A percentile compares a stretch with the other conserved stretches of the same genome.
These are phyloP conservation scores for Yamadazyma blattariae DNA, from an alignment of 1,139 yeast genomes.

Conservation along the genomic window DNA sequence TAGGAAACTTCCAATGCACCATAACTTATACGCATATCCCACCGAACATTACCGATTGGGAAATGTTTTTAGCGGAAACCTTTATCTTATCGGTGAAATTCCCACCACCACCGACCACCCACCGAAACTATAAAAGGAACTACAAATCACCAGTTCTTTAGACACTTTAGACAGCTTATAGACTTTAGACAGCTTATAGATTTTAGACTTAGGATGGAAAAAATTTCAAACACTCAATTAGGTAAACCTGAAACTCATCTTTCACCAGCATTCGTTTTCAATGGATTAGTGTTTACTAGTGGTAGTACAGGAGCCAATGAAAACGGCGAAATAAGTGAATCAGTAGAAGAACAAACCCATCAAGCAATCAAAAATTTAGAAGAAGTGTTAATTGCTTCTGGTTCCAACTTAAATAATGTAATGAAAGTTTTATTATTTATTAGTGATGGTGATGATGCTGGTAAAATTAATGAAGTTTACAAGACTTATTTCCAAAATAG, in stretches of 20 bases:
- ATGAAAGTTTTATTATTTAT: constrained; percentile 49
- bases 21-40: too few relatives aligned
- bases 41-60: too few relatives aligned
- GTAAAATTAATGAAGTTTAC: constrained; percentile 44
- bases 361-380: constrained; percentile 36
- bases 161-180: too few relatives aligned
- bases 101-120: too few relatives aligned
- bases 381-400: constrained; percentile 39
- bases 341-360: constrained; percentile 36
- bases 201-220: too few relatives aligned
- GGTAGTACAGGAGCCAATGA: constrained; percentile 19
- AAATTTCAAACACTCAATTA: neutral
- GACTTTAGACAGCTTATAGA: too few relatives aligned
- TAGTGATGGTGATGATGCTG: constrained; percentile 35
- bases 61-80: too few relatives aligned
- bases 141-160: too few relatives aligned
- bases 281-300: constrained; percentile 47
- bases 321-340: constrained; percentile 29
- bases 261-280: constrained; percentile 45
- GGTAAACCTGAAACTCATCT: constrained; percentile 1
- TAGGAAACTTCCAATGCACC: too few relatives aligned
- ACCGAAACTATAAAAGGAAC: too few relatives aligned
- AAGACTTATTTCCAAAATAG: constrained; percentile 37
- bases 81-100: too few relatives aligned
- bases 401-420: constrained; percentile 41